Evolutionary conservation across 2,329 filamentous ascomycete species (phyloP), one percentile per base, ranked within the genome.

Genomic region (Talaromyces verruculosus): DNA sequence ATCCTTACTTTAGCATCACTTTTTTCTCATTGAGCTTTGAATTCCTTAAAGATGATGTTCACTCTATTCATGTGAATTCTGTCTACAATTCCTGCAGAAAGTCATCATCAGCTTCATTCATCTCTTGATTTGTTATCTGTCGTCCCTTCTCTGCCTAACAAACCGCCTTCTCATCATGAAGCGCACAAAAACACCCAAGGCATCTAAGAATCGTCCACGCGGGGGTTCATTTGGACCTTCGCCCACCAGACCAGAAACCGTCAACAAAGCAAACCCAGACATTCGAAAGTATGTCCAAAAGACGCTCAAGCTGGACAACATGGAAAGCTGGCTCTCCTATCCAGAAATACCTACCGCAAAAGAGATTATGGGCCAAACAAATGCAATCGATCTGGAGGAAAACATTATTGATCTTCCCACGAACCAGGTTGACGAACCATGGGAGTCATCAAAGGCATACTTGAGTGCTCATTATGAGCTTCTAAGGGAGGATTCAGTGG

Each of bases 391-490:
- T 10, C 35, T 59, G 7, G 68, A 71, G 17, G 70, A 72, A 43
- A 71, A 75, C 8, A 68, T 66, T 25, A 71, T 81, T 2, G 70
- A 77, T 3, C 73, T 88, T 0, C 77, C 80, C 0, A 71, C 79
- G 0, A 92, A 92, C 70, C 79, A 79, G 6, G 79, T 88, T 22
- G 68, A 84, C 0, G 81, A 82, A 0, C 80, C 87, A 0, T 94
- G 89, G 82, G 68, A 77, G 0, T 86, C 82, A 4, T 89, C 86
- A 55, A 82, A 87, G 1, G 81, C 83, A 0, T 97, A 96, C 66
- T 80, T 97, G 0, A 81, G 86, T 37, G 84, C 87, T 0, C 91
- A 96, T 60, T 96, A 95, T 73, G 82, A 87, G 2, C 84, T 97
- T 1, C 82, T 92, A 7, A 85, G 93, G 2, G 90, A 92, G 72